Base-by-base conservation (phyloP, 768 basidiomycete species). In the Galerina marginata region DNA sequence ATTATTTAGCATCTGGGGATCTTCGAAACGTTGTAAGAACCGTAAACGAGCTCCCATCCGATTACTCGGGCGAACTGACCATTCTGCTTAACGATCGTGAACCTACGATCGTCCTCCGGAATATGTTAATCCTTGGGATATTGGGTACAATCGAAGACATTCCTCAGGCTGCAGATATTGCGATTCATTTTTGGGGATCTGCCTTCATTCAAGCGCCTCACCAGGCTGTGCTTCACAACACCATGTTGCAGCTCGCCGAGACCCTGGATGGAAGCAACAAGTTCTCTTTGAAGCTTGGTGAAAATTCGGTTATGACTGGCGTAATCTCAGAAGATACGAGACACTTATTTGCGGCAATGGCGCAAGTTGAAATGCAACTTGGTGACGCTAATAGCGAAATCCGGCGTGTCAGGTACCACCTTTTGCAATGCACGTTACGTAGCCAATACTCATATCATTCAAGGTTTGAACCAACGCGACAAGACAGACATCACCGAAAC, bases 111-210 rank as follows among this genome's bases (percentile, higher is more conserved):
- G 70, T 71, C 11, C 64, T 70, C 15, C 78, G 83, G 33, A 84
- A 83, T 52, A 64, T 83, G 15, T 9, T 77, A 0, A 55, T 83
- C 6, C 75, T 84, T 16, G 61, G 76, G 25, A 75, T 82, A 38
- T 71, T 84, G 23, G 74, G 74, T 3, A 69, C 60, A 14, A 60
- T 76, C 42, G 51, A 69, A 2, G 72, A 81, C 54, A 51, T 47
- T 50, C 67, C 9, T 5, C 26, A 73, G 16, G 77, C 78, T 1
- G 81, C 75, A 5, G 83, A 83, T 39, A 64, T 75, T 4, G 81
- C 80, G 3, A 70, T 83, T 25, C 83, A 84, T 58, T 75, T 81
- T 56, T 83, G 80, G 79, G 81, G 79, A 54, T 84, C 83, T 1
- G 71, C 71, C 6, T 78, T 77, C 58, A 47, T 82, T 37, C 80